Evolutionary conservation across 768 basidiomycete genomes (phyloP).

Genomic region (Lentinus brumalis): DNA sequence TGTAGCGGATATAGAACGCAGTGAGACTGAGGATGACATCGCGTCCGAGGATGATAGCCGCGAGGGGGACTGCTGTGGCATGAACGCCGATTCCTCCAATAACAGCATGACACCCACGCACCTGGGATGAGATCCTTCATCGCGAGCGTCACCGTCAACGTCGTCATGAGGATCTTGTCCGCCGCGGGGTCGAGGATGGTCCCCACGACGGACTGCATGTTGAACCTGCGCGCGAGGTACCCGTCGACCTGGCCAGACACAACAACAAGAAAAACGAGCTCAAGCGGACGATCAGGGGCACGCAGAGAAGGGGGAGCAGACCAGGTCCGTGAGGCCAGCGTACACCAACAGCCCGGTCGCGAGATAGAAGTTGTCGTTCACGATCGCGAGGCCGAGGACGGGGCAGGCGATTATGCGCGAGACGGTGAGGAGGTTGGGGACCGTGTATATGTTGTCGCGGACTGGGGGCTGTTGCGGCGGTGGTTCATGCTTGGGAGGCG

Average conservation of each 20-base stretch:
- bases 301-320: slow-evolving; percentile 43
- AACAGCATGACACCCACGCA: slow-evolving; percentile 39
- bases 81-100: slow-evolving; percentile 4
- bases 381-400: slow-evolving; percentile 85
- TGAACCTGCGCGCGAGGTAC: slow-evolving; percentile 82
- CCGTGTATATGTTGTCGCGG: slow-evolving; percentile 88
- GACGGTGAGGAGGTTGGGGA: slow-evolving; percentile 87
- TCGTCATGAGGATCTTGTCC: slow-evolving; percentile 95
- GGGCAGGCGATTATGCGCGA: slow-evolving; percentile 91
- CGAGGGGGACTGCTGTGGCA: slow-evolving; percentile 68
- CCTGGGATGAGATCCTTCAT: slow-evolving; percentile 83
- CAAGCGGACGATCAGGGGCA: slow-evolving; percentile 2
- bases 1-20: slow-evolving; percentile 93
- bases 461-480: not conserved
- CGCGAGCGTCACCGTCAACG: slow-evolving; percentile 82
- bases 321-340: slow-evolving; percentile 91
- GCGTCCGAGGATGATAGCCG: slow-evolving; percentile 83
- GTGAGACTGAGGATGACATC: slow-evolving; percentile 85
- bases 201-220: slow-evolving; percentile 90
- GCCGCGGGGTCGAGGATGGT: slow-evolving; percentile 97
- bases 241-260: slow-evolving; percentile 74
- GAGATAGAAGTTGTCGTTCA: slow-evolving; percentile 75
- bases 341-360: slow-evolving; percentile 87
- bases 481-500: no score
- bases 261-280: not conserved